phyloP scores from a whole-genome alignment of 495 filamentous ascomycete genomes.

The Aspergillus hancockii region DNA sequence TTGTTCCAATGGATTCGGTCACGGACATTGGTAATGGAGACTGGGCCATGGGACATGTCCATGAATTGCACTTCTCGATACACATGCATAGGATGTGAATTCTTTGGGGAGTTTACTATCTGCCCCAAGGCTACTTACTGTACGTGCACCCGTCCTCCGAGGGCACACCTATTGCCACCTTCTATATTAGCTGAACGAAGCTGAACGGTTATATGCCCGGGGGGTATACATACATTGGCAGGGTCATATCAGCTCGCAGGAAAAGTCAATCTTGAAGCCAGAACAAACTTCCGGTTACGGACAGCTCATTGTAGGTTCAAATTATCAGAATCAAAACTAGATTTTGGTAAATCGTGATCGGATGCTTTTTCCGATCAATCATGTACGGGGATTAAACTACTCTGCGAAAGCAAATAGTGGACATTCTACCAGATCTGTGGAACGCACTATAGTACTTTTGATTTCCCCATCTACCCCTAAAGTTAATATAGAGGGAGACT shows the following conservation, averaged over 20 bases:
- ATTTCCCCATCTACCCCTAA: too few relatives aligned
- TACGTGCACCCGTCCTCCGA: neutral
- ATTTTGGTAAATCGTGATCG: conserved; percentile 1
- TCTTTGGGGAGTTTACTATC: neutral
- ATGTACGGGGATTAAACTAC: neutral
- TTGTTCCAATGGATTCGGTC: neutral
- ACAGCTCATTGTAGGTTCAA: neutral
- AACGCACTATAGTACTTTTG: too few relatives aligned
- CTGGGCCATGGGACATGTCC: neutral
- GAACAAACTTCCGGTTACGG: neutral
- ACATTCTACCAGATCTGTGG: too few relatives aligned
- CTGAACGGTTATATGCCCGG: too few relatives aligned
- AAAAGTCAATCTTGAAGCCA: neutral
- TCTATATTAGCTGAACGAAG: neutral
- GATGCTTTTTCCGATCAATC: conserved; percentile 12
- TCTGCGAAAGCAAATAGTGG: too few relatives aligned
- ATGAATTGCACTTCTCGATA: neutral
- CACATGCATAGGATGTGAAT: neutral
- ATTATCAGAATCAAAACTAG: neutral
- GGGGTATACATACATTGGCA: neutral
- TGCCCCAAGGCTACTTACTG: neutral
- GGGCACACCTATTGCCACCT: neutral
- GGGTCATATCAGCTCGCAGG: neutral
- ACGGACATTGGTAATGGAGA: neutral
- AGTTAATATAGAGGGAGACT: too few relatives aligned